Evolutionary conservation across 1,284 basidiomycete species (phyloP), one percentile per base, ranked within the genome.

Genomic region (Cystobasidium pallidum): DNA sequence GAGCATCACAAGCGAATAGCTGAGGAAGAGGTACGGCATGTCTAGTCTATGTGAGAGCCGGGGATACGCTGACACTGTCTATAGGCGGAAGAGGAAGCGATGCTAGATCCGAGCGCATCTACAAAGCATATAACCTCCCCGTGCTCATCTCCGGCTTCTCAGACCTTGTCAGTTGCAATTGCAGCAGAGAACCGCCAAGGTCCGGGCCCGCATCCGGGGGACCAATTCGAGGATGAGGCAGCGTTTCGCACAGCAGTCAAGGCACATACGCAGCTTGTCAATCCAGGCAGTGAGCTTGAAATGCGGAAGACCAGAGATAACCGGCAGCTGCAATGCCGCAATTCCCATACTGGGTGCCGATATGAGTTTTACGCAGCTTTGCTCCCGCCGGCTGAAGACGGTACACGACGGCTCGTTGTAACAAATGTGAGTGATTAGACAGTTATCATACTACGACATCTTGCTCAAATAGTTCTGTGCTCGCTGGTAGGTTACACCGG

Each of bases 301-400:
- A 39, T 57, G 21, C 26, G 51, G 36, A 26, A 24, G 28, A n/a
- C 32, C 4, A 64, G 19, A 19, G 26, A 54, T 55, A 63, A 59
- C 21, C 49, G 13, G 2, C 26, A 41, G 11, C 10, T 55, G 15
- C 17, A 52, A 21, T 71, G 68, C 51, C 30, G 52, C n/a, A 36
- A 49, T 26, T 63, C 8, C 24, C 47, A 71, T 28, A 63, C 68
- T 34, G 68, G 68, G 11, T 71, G 68, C 30, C 68, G 68, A 6
- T 71, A 71, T 51, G 68, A 71, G 39, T 63, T 64, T 28, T 59
- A 71, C 49, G 68, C 68, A 13, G 68, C 59, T 10, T 34, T 32
- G 13, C 51, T 64, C 34, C 30, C 49, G 11, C 54, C 54, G 3
- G 47, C 59, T 11, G 28, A 24, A 19, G 68, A 63, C 34, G 49